Evolutionary conservation across 2,329 filamentous ascomycete species (phyloP).

Genomic region (Claviceps capensis): DNA sequence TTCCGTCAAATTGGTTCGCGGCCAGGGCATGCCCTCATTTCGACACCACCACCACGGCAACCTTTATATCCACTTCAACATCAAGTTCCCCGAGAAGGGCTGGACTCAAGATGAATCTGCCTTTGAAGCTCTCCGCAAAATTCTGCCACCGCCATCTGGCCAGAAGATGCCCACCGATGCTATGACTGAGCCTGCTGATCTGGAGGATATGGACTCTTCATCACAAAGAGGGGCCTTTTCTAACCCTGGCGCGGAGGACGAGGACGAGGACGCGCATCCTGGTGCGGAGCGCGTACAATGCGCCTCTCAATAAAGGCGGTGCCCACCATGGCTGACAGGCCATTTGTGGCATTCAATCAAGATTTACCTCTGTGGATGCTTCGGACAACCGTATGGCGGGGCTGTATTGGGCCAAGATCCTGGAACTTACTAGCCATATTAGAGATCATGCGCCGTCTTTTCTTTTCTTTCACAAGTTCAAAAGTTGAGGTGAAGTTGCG

Average conservation of each 20-base stretch:
- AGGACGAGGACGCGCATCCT: conserved; percentile 67
- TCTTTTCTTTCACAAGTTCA: neutral
- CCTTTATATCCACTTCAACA: conserved; percentile 91
- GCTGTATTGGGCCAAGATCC: neutral
- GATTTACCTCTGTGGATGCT: neutral
- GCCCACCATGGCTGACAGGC: neutral
- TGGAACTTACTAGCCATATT: neutral
- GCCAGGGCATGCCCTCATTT: conserved; percentile 94
- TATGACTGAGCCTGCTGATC: conserved; percentile 80
- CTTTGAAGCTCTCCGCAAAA: conserved; percentile 66
- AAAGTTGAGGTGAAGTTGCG: conserved; percentile 6
- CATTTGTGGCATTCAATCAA: neutral
- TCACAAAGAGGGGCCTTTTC: conserved; percentile 54
- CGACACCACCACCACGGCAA: conserved; percentile 93
- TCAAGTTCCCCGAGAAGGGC: conserved; percentile 84
- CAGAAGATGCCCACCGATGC: conserved; percentile 58
- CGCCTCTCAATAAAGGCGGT: conserved; percentile 60
- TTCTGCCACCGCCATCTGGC: conserved; percentile 59
- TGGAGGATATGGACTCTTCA: conserved; percentile 71
- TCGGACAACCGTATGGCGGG: neutral
- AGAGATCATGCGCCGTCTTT: conserved; percentile 8
- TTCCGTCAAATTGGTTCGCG: conserved; percentile 82
- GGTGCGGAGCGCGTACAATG: conserved; percentile 74
- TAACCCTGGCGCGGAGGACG: conserved; percentile 48
- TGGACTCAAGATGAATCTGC: conserved; percentile 54